Evolutionary conservation across 192 early-diverging fungal species (phyloP), one percentile per base, ranked within the genome.

Genomic region (Dimargaris verticillata): DNA sequence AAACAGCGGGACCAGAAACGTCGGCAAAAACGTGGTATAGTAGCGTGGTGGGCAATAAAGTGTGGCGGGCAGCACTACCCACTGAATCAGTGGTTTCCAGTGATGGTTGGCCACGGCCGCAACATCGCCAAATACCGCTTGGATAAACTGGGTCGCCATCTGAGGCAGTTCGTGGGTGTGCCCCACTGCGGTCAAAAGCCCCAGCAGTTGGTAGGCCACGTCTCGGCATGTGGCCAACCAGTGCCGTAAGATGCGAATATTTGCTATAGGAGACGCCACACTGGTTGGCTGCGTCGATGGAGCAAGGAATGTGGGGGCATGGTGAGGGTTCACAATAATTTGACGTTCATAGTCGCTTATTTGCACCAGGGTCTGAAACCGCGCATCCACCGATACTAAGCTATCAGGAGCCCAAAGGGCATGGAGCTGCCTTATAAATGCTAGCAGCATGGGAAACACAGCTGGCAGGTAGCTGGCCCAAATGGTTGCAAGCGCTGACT

Each of bases 181-280:
- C 7, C 41, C 55, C 29, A 58, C 13, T 25, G 55, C 28, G 15
- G 41, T 33, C 29, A 58, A 28, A 15, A n/a, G 22, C 13, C 55
- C 55, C 29, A 58, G 29, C 22, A 58, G 14, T 38, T 58, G 28
- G 15, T 58, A 58, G 55, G 28, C 22, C 29, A 33, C 41, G 7
- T 58, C 55, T 15, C 55, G 55, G 55, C 15, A 14, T 18, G 22
- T 29, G 22, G 28, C 55, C 28, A 58, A 17, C 55, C 55, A 58
- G 41, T 42, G 28, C 29, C 28, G 18, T 25, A 58, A 18, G 13
- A 33, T 33, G 10, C 29, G n/a, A n/a, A n/a, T n/a, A n/a, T n/a
- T n/a, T n/a, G n/a, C n/a, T n/a, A n/a, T n/a, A n/a, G n/a, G n/a
- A n/a, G n/a, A n/a, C n/a, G n/a, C n/a, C n/a, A n/a, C n/a, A n/a